Conservation (phyloP, 768 basidiomycete species). For the Podaxis sp. region DNA sequence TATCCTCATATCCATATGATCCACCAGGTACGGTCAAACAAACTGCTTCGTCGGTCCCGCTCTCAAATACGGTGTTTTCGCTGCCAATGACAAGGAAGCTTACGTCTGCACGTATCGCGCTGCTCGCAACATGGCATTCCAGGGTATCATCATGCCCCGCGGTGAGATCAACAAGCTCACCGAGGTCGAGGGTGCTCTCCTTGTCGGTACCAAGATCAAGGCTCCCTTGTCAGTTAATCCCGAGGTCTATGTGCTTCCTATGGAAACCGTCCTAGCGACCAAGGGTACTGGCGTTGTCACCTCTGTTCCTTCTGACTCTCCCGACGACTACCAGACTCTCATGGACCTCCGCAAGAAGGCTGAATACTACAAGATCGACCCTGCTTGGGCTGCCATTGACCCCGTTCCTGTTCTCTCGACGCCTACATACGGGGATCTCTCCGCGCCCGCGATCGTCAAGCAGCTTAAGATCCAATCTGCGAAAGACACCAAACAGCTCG, state of each 20-base stretch:
- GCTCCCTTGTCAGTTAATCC: slow-evolving; percentile 82
- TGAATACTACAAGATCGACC: slow-evolving; percentile 93
- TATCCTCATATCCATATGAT: slow-evolving; percentile 13
- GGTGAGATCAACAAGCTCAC: slow-evolving; percentile 73
- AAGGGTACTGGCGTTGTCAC: slow-evolving; percentile 99
- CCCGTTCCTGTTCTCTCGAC: slow-evolving; percentile 88
- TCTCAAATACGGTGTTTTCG: slow-evolving; percentile 92
- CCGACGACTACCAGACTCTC: slow-evolving; percentile 91
- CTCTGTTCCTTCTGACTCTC: slow-evolving; percentile 97
- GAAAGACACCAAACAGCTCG: slow-evolving; percentile 89
- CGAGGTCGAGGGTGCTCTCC: slow-evolving; percentile 74
- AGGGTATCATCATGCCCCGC: slow-evolving; percentile 73
- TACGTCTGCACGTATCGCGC: slow-evolving; percentile 88
- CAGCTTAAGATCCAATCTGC: slow-evolving; percentile 94
- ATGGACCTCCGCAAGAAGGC: slow-evolving; percentile 94
- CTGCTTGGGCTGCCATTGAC: slow-evolving; percentile 81
- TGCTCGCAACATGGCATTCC: slow-evolving; percentile 97
- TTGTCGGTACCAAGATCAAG: slow-evolving; percentile 87
- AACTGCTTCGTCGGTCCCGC: slow-evolving; percentile 93
- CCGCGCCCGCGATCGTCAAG: slow-evolving; percentile 80
- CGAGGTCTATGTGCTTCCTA: slow-evolving; percentile 95
- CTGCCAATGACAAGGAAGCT: slow-evolving; percentile 82
- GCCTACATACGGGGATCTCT: slow-evolving; percentile 90
- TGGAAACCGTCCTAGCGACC: slow-evolving; percentile 96
- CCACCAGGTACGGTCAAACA: slow-evolving; percentile 89